Evolutionary conservation across 163 green algal species (phyloP).

Genomic region (Volvox carteri): DNA sequence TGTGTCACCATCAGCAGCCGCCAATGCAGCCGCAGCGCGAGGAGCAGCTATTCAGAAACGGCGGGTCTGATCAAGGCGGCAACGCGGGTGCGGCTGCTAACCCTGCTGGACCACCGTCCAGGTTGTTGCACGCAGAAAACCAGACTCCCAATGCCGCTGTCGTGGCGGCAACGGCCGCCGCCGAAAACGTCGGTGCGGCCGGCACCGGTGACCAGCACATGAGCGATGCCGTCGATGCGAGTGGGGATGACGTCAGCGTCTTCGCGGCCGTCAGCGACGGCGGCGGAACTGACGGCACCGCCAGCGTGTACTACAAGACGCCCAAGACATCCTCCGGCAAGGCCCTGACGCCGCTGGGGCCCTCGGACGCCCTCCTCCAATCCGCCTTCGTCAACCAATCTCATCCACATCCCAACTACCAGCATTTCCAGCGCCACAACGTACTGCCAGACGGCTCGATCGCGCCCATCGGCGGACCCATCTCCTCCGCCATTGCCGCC

Average conservation of each 20-base stretch:
- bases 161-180: background rate
- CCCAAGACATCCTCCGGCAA: background rate
- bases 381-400: background rate
- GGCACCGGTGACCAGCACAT: background rate
- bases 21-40: background rate
- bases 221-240: background rate
- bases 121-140: background rate
- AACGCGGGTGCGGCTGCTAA: background rate
- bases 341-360: background rate
- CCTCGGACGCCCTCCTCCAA: background rate
- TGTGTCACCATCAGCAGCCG: too few relatives aligned
- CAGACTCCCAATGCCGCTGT: background rate
- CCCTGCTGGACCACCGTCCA: too few relatives aligned
- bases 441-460: background rate
- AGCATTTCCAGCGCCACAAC: background rate
- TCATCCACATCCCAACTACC: background rate
- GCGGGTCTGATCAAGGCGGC: background rate
- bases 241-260: background rate
- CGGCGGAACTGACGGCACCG: conserved; percentile 24
- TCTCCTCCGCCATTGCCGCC: background rate
- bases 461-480: background rate
- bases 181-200: too few relatives aligned
- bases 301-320: conserved; percentile 49
- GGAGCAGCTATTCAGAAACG: background rate
- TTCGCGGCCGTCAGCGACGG: background rate